A percentile compares a stretch with the other conserved stretches of the same genome.
These are phyloP conservation scores for Cetraspora pellucida DNA, from an alignment of 192 early-diverging fungal species.

Conservation along the genomic window DNA sequence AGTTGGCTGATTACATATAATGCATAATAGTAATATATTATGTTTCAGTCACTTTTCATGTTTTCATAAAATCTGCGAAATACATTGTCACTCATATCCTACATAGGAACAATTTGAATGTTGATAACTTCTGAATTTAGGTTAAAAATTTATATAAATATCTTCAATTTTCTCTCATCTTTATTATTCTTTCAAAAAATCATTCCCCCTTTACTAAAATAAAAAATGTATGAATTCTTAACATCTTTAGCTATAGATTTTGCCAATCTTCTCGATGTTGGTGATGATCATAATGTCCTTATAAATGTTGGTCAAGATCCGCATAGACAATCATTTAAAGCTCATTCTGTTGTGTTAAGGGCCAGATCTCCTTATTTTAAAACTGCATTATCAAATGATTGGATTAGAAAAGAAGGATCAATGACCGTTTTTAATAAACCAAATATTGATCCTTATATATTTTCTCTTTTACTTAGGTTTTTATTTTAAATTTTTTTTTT, in stretches of 20 bases:
- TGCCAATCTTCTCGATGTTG: background rate
- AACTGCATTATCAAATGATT: conserved; percentile 21
- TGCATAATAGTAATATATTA: too few relatives aligned
- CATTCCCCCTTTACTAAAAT: background rate
- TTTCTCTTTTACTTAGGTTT: conserved; percentile 19
- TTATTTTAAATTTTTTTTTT: background rate
- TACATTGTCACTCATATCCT: too few relatives aligned
- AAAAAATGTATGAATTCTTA: conserved; percentile 17
- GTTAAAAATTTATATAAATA: too few relatives aligned
- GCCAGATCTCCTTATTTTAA: conserved; percentile 29
- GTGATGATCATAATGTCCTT: conserved; percentile 25
- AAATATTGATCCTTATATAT: conserved; percentile 20
- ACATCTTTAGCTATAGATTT: conserved; percentile 3
- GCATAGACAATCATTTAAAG: conserved; percentile 16
- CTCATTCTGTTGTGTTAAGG: conserved; percentile 27
- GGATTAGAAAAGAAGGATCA: conserved; percentile 15
- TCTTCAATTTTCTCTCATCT: too few relatives aligned
- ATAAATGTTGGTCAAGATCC: conserved; percentile 9
- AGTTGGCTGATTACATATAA: too few relatives aligned
- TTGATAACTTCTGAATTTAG: too few relatives aligned
- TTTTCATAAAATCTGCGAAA: too few relatives aligned
- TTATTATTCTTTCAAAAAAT: too few relatives aligned
- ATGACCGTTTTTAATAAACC: conserved; percentile 19
- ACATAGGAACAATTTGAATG: too few relatives aligned
- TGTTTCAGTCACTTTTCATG: too few relatives aligned